Percentiles rank a stretch among this genome's conserved stretches.
phyloP scores from a whole-genome alignment of 2,329 filamentous ascomycete species.

The Thelonectria blattea region DNA sequence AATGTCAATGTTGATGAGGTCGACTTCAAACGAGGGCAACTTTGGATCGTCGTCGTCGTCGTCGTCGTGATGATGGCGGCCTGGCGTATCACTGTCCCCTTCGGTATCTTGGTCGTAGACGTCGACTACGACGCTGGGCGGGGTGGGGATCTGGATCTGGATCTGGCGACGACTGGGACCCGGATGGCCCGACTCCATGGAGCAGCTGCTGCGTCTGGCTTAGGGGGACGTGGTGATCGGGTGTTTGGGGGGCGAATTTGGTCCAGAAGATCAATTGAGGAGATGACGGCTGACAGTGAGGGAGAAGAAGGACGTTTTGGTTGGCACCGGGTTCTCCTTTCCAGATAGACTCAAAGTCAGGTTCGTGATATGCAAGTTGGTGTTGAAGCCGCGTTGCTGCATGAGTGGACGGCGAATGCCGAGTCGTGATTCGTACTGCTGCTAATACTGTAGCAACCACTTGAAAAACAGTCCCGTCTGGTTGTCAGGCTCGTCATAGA shows the following conservation, averaged over 20 bases:
- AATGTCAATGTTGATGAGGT: conserved; percentile 21
- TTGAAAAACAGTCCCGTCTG: too few species aligned
- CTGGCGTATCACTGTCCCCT: conserved; percentile 13
- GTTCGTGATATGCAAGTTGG: background rate
- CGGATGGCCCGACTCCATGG: conserved; percentile 26
- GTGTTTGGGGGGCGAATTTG: conserved; percentile 13
- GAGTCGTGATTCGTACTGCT: too few species aligned
- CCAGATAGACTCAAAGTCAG: background rate
- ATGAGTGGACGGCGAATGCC: background rate
- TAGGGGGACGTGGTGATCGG: conserved; percentile 9
- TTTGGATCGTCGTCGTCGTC: conserved; percentile 2
- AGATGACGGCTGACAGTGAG: background rate
- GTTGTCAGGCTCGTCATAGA: too few species aligned
- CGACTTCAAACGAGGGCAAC: background rate
- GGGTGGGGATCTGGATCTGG: conserved; percentile 29
- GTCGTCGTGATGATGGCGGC: background rate
- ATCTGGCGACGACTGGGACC: conserved; percentile 30
- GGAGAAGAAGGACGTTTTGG: background rate
- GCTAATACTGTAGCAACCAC: too few species aligned
- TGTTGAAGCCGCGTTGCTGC: conserved; percentile 6
- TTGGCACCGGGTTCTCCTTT: background rate
- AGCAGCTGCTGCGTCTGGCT: conserved; percentile 12
- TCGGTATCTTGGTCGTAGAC: conserved; percentile 28
- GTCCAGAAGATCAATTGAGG: conserved; percentile 3
- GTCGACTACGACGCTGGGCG: conserved; percentile 35